These are phyloP conservation scores for Termitomyces sp. DNA, from an alignment of 768 basidiomycete genomes.

Conservation along the genomic window DNA sequence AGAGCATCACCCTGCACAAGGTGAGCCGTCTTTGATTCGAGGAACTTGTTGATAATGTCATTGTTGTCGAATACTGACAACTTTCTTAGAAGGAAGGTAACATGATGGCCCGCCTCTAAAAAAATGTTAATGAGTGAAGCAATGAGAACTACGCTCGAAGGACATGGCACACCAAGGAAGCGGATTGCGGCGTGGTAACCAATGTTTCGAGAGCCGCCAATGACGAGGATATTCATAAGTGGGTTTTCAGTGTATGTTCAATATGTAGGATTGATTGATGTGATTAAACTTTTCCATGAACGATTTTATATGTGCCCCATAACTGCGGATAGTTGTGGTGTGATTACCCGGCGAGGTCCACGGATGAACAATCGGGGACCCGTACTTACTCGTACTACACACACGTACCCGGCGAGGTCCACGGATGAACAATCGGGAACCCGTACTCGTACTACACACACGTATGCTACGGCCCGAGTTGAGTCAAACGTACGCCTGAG, in stretches of 20 bases:
- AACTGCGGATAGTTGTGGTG: too few relatives aligned
- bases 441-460: too few relatives aligned
- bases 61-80: slow-evolving; percentile 51
- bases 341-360: too few relatives aligned
- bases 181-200: slow-evolving; percentile 2
- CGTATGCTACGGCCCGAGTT: too few relatives aligned
- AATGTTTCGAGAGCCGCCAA: slow-evolving; percentile 1
- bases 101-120: slow-evolving; percentile 53
- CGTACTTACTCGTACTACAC: too few relatives aligned
- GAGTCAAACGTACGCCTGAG: too few relatives aligned
- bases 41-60: slow-evolving; percentile 42
- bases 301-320: neutral
- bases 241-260: neutral
- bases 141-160: neutral
- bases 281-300: neutral
- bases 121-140: neutral
- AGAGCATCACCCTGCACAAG: slow-evolving; percentile 63
- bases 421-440: too few relatives aligned
- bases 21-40: slow-evolving; percentile 46
- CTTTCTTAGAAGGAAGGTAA: slow-evolving; percentile 62
- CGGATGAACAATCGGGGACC: too few relatives aligned
- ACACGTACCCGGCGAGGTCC: too few relatives aligned
- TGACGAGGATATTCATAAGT: neutral
- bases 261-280: neutral
- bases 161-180: neutral